These are phyloP conservation scores for Suhomyces faveliae DNA, from an alignment of 805 yeast genomes.

Conservation along the genomic window DNA sequence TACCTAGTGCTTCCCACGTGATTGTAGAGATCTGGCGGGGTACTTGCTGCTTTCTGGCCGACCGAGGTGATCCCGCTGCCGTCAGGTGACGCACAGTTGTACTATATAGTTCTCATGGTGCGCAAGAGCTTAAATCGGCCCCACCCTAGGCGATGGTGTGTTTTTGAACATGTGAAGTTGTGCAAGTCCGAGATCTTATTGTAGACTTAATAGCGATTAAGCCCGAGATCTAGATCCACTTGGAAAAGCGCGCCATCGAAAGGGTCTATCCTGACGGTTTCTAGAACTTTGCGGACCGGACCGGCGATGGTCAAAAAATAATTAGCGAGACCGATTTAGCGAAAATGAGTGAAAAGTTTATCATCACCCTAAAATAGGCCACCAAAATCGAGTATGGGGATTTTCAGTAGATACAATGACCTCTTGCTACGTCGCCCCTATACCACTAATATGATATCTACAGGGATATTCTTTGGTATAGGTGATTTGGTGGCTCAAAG, in stretches of 20 bases:
- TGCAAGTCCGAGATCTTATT: not conserved
- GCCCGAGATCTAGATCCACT: not conserved
- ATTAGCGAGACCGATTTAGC: not conserved
- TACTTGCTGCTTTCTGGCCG: not conserved
- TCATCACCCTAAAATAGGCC: not conserved
- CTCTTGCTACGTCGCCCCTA: slow-evolving; percentile 47
- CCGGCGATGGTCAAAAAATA: not conserved
- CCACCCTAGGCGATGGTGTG: not conserved
- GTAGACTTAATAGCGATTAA: not conserved
- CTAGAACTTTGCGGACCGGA: too few species aligned
- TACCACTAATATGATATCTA: slow-evolving; percentile 52
- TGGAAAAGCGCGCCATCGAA: not conserved
- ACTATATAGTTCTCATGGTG: not conserved
- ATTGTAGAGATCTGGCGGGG: not conserved
- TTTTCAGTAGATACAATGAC: slow-evolving; percentile 19
- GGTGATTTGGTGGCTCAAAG: slow-evolving; percentile 45
- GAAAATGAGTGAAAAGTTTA: not conserved
- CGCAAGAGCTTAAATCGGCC: not conserved
- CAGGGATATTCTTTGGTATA: slow-evolving; percentile 46
- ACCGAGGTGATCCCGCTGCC: not conserved
- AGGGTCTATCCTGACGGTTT: too few species aligned
- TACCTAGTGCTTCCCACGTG: not conserved
- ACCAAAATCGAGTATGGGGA: slow-evolving; percentile 4
- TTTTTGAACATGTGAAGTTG: not conserved
- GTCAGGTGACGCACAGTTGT: not conserved